phyloP scores from a whole-genome alignment of 2,329 filamentous ascomycete species.

The Apiospora rasikravindrae region DNA sequence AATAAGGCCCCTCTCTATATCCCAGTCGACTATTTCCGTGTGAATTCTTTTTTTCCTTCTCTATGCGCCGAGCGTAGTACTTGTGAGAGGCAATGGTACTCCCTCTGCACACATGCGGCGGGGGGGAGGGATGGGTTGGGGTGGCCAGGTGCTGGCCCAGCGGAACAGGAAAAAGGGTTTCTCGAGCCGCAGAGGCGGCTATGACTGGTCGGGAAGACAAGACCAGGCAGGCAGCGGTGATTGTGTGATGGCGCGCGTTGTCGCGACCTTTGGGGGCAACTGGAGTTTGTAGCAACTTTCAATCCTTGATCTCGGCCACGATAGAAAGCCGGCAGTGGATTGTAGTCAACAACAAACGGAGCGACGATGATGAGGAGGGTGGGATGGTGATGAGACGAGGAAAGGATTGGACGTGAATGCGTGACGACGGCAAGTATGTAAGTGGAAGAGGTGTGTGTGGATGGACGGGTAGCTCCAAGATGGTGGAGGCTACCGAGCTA shows the following conservation, averaged over 20 bases:
- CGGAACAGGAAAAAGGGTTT: not conserved
- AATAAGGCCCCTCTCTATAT: conserved; percentile 16
- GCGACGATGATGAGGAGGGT: conserved; percentile 29
- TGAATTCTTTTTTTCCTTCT: not conserved
- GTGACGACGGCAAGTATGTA: conserved; percentile 26
- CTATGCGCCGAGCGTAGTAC: conserved; percentile 12
- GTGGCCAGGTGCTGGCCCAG: conserved; percentile 12
- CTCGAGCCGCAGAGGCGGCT: not conserved
- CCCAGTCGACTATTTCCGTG: not conserved
- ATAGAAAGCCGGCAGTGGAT: conserved; percentile 31
- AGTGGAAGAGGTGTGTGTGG: conserved; percentile 29
- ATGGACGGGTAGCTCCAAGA: conserved; percentile 36
- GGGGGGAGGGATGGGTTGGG: not conserved
- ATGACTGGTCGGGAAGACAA: not conserved
- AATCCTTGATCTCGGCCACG: not conserved
- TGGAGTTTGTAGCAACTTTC: not conserved
- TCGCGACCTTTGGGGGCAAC: conserved; percentile 7
- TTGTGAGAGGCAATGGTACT: conserved; percentile 12
- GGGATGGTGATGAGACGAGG: conserved; percentile 22
- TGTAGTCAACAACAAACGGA: conserved; percentile 33
- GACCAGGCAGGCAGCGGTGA: not conserved
- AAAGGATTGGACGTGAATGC: conserved; percentile 22
- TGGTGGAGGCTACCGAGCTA: conserved; percentile 29
- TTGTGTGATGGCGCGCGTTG: conserved; percentile 12
- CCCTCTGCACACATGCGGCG: conserved; percentile 11